Evolutionary conservation across 116 monocot genomes (phyloP).

Genomic region (Posidonia oceanica): DNA sequence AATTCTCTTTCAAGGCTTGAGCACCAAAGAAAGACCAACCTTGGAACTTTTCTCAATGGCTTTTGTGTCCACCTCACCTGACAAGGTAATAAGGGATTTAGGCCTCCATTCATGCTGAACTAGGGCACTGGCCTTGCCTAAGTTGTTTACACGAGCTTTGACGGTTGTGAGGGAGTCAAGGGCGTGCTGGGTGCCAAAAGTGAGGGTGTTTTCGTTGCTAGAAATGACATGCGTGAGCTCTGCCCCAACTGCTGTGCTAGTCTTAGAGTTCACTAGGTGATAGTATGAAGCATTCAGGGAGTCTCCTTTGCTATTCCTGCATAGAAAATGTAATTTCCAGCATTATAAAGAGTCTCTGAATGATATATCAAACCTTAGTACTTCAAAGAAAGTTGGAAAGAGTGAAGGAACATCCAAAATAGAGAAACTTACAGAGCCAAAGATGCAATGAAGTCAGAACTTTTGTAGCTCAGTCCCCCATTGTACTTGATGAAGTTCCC

Average conservation of each 20-base stretch:
- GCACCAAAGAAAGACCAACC: conserved; percentile 66
- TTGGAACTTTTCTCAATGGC: conserved; percentile 89
- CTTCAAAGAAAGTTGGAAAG: too few species aligned
- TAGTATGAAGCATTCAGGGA: conserved; percentile 36
- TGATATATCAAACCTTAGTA: too few species aligned
- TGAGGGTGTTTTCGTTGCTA: conserved; percentile 70
- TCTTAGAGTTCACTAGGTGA: conserved; percentile 48
- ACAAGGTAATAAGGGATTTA: conserved; percentile 67
- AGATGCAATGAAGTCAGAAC: conserved; percentile 49
- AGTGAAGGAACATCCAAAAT: too few species aligned
- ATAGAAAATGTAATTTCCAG: background rate
- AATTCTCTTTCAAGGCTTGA: conserved; percentile 38
- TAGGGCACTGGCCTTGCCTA: conserved; percentile 64
- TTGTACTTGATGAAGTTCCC: conserved; percentile 75
- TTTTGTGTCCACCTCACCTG: conserved; percentile 89
- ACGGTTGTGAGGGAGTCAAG: conserved; percentile 72
- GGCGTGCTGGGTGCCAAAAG: conserved; percentile 77
- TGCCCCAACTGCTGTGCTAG: conserved; percentile 71
- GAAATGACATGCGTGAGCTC: conserved; percentile 75
- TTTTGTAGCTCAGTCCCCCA: conserved; percentile 48
- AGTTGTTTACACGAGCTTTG: conserved; percentile 82
- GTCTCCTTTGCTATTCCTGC: conserved; percentile 55
- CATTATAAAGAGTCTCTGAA: background rate
- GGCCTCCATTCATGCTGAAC: conserved; percentile 93
- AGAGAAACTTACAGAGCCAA: conserved; percentile 45